Evolutionary conservation across 2,329 filamentous ascomycete genomes (phyloP).

Genomic region (Beauveria sp.): DNA sequence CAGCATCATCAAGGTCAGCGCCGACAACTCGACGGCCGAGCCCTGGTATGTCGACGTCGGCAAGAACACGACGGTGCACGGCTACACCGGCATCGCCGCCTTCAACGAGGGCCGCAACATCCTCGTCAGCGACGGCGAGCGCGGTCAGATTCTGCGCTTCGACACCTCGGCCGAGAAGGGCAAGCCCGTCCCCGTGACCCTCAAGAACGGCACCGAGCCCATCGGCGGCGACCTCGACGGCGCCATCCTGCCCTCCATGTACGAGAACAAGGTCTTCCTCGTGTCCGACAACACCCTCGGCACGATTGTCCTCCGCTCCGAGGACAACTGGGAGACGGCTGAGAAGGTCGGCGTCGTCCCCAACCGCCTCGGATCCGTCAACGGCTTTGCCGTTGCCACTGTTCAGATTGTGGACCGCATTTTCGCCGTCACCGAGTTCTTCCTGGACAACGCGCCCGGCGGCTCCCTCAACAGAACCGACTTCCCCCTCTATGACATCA

Average conservation of each 20-base stretch:
- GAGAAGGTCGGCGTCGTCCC: slow-evolving; percentile 27
- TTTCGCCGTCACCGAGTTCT: background rate
- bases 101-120: slow-evolving; percentile 16
- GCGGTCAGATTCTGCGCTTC: slow-evolving; percentile 28
- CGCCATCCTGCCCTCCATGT: slow-evolving; percentile 25
- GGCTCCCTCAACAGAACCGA: background rate
- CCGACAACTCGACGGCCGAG: slow-evolving; percentile 19
- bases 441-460: background rate
- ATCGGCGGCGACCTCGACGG: slow-evolving; percentile 18
- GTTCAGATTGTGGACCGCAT: slow-evolving; percentile 12
- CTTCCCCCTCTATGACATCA: background rate
- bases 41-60: slow-evolving; percentile 23
- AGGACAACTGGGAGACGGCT: slow-evolving; percentile 27
- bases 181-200: background rate
- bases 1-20: slow-evolving; percentile 25
- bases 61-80: slow-evolving; percentile 17
- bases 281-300: slow-evolving; percentile 24
- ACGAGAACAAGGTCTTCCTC: slow-evolving; percentile 26
- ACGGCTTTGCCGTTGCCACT: slow-evolving; percentile 13
- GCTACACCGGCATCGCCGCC: background rate
- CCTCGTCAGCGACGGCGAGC: slow-evolving; percentile 23
- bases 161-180: slow-evolving; percentile 16
- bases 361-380: slow-evolving; percentile 12
- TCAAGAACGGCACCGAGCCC: background rate
- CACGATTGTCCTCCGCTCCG: slow-evolving; percentile 27